Evolutionary conservation across 768 basidiomycete species (phyloP).

Genomic region (Tylopilus intermedius): DNA sequence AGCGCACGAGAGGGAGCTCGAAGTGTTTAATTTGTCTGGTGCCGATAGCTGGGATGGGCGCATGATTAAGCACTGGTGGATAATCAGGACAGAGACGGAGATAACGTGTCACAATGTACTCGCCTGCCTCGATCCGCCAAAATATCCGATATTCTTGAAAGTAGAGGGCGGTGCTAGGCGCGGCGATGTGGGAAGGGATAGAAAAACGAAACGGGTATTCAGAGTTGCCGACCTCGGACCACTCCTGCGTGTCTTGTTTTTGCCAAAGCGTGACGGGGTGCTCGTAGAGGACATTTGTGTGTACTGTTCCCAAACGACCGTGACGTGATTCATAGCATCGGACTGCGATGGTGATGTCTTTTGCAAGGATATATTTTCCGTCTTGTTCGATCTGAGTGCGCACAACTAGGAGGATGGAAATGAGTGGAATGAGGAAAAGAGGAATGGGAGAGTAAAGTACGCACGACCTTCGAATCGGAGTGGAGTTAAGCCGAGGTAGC

Average conservation of each 20-base stretch:
- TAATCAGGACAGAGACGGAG: constrained; percentile 17
- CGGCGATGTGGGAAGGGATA: constrained; percentile 56
- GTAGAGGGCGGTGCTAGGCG: constrained; percentile 60
- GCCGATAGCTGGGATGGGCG: constrained; percentile 61
- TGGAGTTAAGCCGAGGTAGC: constrained; percentile 78
- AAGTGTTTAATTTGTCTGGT: constrained; percentile 63
- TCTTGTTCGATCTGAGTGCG: constrained; percentile 69
- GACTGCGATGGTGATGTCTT: constrained; percentile 65
- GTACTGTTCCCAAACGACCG: constrained; percentile 50
- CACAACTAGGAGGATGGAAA: constrained; percentile 45
- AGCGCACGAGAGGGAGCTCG: constrained; percentile 68
- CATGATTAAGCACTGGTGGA: constrained; percentile 59
- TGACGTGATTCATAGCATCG: constrained; percentile 79
- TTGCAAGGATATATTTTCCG: constrained; percentile 59
- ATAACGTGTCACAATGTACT: constrained; percentile 25
- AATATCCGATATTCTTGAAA: constrained; percentile 75
- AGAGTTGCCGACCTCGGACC: constrained; percentile 55
- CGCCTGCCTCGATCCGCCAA: constrained; percentile 82
- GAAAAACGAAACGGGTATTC: constrained; percentile 70
- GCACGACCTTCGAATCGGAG: constrained; percentile 72
- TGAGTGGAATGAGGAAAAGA: neutral
- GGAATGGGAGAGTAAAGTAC: constrained; percentile 23
- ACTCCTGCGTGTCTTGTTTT: constrained; percentile 53
- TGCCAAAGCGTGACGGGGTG: constrained; percentile 64
- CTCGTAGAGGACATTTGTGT: constrained; percentile 67